These are phyloP conservation scores for Globisporangium cederbergense DNA, from an alignment of 352 stramenopile genomes.

Conservation along the genomic window DNA sequence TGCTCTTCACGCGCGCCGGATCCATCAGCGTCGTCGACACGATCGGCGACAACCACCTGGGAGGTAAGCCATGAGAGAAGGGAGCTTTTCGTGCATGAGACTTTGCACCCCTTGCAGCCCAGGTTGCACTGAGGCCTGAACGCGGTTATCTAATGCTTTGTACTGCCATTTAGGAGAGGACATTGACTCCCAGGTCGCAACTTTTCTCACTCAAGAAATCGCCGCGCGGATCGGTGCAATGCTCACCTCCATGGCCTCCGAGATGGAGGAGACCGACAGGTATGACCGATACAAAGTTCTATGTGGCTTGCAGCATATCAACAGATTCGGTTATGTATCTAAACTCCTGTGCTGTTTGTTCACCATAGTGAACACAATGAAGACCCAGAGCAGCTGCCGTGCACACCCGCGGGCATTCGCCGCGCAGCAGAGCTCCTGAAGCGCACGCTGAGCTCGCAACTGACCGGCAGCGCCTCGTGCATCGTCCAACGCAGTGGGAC, in stretches of 20 bases:
- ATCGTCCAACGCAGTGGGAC: constrained; percentile 18
- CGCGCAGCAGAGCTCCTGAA: constrained; percentile 55
- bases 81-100: too few species aligned
- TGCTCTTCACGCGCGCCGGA: constrained; percentile 93
- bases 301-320: not conserved
- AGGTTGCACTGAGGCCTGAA: not conserved
- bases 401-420: constrained; percentile 50
- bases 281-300: not conserved
- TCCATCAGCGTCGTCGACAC: constrained; percentile 93
- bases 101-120: not conserved
- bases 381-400: constrained; percentile 30
- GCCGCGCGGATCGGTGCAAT: constrained; percentile 26
- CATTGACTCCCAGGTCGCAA: constrained; percentile 89
- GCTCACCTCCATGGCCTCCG: constrained; percentile 27
- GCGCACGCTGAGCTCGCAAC: constrained; percentile 34
- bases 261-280: constrained; percentile 21
- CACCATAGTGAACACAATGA: constrained; percentile 13
- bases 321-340: too few species aligned
- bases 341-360: not conserved
- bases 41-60: constrained; percentile 92
- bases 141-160: not conserved
- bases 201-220: constrained; percentile 88
- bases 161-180: constrained; percentile 80
- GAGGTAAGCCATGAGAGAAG: constrained; percentile 34
- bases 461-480: constrained; percentile 29